Evolutionary conservation across 2,329 filamentous ascomycete species (phyloP), one percentile per base, ranked within the genome.

Genomic region (Scedosporium dehoogii): DNA sequence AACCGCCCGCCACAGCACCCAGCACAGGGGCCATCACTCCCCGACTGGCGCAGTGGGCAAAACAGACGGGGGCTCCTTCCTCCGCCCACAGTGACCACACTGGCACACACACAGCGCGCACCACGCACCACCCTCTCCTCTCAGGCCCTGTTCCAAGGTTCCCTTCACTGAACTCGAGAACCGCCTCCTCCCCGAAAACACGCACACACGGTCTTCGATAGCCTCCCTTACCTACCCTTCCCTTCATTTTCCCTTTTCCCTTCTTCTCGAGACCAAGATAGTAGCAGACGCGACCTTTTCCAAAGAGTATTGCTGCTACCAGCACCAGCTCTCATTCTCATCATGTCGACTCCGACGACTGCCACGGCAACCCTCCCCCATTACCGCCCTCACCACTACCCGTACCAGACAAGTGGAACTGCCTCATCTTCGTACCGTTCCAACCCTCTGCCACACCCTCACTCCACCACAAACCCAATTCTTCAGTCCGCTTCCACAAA

Each of bases 331-430:
- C 33, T 23, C 51, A 25, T 55, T 55, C 21, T 58, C 71, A 74
- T 66, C 74, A 92, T 93, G 90, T 92, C 90, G 80, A 92, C 89
- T 69, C 89, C 90, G 68, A 91, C 89, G 65, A 89, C 87, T 71
- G 87, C 87, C 70, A 89, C 87, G 73, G 86, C 86, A 71, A 88
- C 86, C 68, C 55, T 59, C 70, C 82, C 84, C 73, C 81, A 82
- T 65, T 81, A 81, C 70, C 85, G 85, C 77, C 86, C 85, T 70
- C 78, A 82, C 69, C 85, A 86, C 78, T 87, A 87, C 70, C 81
- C 78, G 64, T 85, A 80, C 73, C 77, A 78, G 72, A 74, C 75
- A 70, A 81, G 78, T 68, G 69, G 70, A 69, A 73, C 73, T 64
- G 69, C 73, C 64, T 72, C 74, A 66, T 73, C 77, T 67, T 71